phyloP scores from a whole-genome alignment of 805 yeast species.

The Yamadazyma philogaea region DNA sequence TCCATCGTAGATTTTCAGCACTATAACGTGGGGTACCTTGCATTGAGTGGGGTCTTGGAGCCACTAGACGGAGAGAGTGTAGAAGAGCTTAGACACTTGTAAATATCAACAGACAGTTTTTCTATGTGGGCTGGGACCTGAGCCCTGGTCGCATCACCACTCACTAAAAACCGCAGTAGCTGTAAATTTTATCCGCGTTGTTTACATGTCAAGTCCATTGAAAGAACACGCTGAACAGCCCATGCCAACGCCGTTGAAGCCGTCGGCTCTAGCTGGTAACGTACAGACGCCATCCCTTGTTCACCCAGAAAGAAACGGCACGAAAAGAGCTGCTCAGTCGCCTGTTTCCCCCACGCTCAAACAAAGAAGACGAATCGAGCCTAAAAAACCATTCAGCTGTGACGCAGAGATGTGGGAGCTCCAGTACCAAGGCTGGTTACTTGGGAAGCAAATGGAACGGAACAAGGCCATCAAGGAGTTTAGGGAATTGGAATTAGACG shows the following conservation, averaged over 20 bases:
- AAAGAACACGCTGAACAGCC: neutral
- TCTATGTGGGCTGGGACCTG: too few species aligned
- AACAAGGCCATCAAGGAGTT: slow-evolving; percentile 26
- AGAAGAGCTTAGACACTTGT: neutral
- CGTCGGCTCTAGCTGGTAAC: neutral
- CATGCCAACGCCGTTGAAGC: neutral
- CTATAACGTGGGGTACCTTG: slow-evolving; percentile 39
- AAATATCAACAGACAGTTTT: too few species aligned
- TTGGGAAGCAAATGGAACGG: slow-evolving; percentile 21
- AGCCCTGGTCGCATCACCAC: too few species aligned
- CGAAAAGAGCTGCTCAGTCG: slow-evolving; percentile 34
- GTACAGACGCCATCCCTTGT: neutral
- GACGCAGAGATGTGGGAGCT: slow-evolving; percentile 17
- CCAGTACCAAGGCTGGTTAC: slow-evolving; percentile 32
- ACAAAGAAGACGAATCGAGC: slow-evolving; percentile 15
- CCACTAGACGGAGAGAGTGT: neutral
- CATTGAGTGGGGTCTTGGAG: slow-evolving; percentile 18
- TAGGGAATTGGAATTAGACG: slow-evolving; percentile 23
- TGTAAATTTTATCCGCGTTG: neutral
- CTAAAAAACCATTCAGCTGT: slow-evolving; percentile 13
- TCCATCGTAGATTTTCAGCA: slow-evolving; percentile 41
- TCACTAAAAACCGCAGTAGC: too few species aligned
- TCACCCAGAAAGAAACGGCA: neutral
- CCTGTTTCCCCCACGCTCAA: slow-evolving; percentile 30
- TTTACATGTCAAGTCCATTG: slow-evolving; percentile 1